Percentiles rank a stretch among this genome's conserved stretches.
phyloP scores from a whole-genome alignment of 352 stramenopile species.

The Phytophthora multivora region DNA sequence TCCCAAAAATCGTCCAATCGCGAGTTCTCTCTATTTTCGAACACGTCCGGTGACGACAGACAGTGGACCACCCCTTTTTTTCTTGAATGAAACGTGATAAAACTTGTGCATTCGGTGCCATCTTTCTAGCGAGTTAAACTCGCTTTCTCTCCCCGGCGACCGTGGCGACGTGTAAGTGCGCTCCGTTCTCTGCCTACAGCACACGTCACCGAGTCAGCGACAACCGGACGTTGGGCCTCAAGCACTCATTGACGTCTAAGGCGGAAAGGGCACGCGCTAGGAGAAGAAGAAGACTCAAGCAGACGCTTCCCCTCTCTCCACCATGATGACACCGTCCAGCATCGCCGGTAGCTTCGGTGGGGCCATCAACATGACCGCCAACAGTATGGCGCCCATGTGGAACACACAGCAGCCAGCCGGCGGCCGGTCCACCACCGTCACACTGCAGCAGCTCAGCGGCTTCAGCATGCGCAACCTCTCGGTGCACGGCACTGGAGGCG shows the following conservation, averaged over 20 bases:
- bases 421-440: constrained; percentile 43
- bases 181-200: constrained; percentile 13
- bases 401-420: constrained; percentile 18
- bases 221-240: constrained; percentile 7
- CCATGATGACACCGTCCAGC: constrained; percentile 48
- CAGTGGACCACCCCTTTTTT: background rate
- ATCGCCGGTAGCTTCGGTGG: constrained; percentile 46
- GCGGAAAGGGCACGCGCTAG: background rate
- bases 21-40: constrained; percentile 9
- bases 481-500: constrained; percentile 45
- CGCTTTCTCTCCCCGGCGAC: constrained; percentile 12
- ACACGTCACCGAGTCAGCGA: constrained; percentile 10
- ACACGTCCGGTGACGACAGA: constrained; percentile 8
- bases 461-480: constrained; percentile 84
- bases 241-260: background rate
- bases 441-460: constrained; percentile 74
- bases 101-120: constrained; percentile 23
- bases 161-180: background rate
- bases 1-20: constrained; percentile 25
- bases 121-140: constrained; percentile 13
- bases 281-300: background rate
- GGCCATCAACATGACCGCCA: constrained; percentile 38
- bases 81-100: background rate
- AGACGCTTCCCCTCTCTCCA: constrained; percentile 1
- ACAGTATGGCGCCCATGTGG: constrained; percentile 32